Evolutionary conservation across 2,329 filamentous ascomycete species (phyloP), one percentile per base, ranked within the genome.

Genomic region (Arthrocladium fulminans): DNA sequence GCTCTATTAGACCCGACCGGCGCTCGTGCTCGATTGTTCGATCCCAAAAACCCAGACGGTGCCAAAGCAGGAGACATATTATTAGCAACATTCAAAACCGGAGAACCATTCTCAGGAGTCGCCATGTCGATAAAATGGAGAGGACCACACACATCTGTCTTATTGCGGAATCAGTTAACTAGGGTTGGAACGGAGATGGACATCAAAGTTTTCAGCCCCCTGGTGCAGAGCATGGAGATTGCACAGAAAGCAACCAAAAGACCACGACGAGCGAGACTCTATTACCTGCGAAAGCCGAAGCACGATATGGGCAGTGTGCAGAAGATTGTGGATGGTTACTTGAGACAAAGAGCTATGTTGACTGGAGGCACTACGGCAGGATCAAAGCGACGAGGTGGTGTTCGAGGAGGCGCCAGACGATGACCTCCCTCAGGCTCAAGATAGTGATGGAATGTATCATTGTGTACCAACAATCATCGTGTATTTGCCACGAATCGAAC

Each of bases 171-270:
- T 60, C 82, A 94, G 63, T 72, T 98, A 59, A 89, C 87, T 57
- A 80, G 86, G 59, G 80, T 94, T 5, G 86, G 87, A 52, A 87
- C 95, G 51, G 92, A 98, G 77, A 92, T 95, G 87, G 95, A 88
- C 83, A 88, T 86, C 69, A 98, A 98, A 75, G 75, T 97, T 51
- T 97, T 92, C 73, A 86, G 81, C 63, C 90, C 90, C 52, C 84
- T 86, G 63, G 84, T 97, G 25, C 81, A 85, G 64, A 87, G 86
- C 55, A 88, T 98, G 61, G 90, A 98, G 70, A 84, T 98, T 59
- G 86, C 97, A 67, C 87, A 94, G 79, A 76, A 90, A 60, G 77
- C 80, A 55, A 76, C 79, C 62, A 92, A 88, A 83, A 80, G 88
- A 66, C 87, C 88, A 56, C 83, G 89, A 64, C 80, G 92, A 61